Percentiles rank a stretch among this genome's conserved stretches.
phyloP scores from a whole-genome alignment of 139 green algal species.

The Chloropicon primus region DNA sequence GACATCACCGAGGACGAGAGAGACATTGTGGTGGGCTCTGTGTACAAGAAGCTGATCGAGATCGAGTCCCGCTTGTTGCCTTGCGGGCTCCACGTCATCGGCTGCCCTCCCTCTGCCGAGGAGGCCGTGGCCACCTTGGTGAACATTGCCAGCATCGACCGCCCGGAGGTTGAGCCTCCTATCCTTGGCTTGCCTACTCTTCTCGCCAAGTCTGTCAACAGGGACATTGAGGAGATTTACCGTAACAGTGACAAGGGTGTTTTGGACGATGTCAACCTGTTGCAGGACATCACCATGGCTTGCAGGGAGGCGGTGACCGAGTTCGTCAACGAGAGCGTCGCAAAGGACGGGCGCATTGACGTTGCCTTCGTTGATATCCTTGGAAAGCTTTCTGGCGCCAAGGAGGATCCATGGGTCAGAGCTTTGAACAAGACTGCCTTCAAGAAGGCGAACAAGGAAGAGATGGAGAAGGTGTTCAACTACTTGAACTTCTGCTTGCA shows the following conservation, averaged over 20 bases:
- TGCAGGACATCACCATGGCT: slow-evolving; percentile 79
- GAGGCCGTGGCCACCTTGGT: slow-evolving; percentile 95
- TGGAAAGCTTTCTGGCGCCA: slow-evolving; percentile 7
- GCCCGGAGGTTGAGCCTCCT: slow-evolving; percentile 60
- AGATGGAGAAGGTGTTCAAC: slow-evolving; percentile 74
- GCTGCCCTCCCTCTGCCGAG: slow-evolving; percentile 69
- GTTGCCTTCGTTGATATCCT: background rate
- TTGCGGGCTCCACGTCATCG: slow-evolving; percentile 94
- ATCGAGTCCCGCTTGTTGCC: slow-evolving; percentile 96
- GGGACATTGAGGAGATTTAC: slow-evolving; percentile 93
- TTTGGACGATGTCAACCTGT: slow-evolving; percentile 75
- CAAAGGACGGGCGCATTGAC: slow-evolving; percentile 46
- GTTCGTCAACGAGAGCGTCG: slow-evolving; percentile 75
- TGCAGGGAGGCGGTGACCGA: slow-evolving; percentile 50
- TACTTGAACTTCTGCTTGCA: slow-evolving; percentile 95
- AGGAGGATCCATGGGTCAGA: slow-evolving; percentile 10
- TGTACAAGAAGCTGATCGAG: slow-evolving; percentile 94
- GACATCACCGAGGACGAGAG: slow-evolving; percentile 17
- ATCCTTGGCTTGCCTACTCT: slow-evolving; percentile 80
- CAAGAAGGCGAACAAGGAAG: slow-evolving; percentile 44
- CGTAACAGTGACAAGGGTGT: slow-evolving; percentile 41
- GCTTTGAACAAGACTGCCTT: slow-evolving; percentile 60
- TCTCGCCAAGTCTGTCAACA: slow-evolving; percentile 64
- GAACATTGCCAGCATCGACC: slow-evolving; percentile 96
- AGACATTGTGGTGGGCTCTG: slow-evolving; percentile 66